Evolutionary conservation across 164 flowering plant species (phyloP).

Genomic region (Nymphaea colorata): DNA sequence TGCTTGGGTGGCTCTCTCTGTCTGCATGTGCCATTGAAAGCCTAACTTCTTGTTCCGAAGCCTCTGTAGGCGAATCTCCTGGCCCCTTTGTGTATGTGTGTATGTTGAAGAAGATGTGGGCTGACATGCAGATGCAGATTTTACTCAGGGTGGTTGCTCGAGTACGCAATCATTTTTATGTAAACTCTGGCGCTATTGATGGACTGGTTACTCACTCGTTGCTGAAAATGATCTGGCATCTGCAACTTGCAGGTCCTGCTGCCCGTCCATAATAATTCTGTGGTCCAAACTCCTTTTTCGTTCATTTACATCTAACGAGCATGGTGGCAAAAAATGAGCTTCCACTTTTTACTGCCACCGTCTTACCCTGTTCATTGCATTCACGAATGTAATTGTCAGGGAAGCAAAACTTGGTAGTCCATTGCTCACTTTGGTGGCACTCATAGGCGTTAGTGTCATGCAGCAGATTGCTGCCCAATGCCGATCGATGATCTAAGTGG

Average conservation of each 20-base stretch:
- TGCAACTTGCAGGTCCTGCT: background rate
- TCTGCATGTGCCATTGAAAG: background rate
- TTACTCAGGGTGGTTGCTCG: background rate
- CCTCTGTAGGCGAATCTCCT: background rate
- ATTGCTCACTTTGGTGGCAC: too few species aligned
- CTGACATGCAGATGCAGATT: background rate
- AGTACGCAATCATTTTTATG: background rate
- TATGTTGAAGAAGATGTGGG: background rate
- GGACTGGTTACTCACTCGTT: background rate
- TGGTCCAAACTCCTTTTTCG: background rate
- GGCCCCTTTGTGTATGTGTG: background rate
- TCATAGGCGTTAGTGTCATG: too few species aligned
- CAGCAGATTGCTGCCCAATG: too few species aligned
- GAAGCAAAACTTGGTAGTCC: too few species aligned
- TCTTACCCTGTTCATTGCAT: too few species aligned
- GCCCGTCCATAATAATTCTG: background rate
- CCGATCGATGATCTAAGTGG: too few species aligned
- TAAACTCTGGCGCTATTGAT: background rate
- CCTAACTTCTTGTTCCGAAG: background rate
- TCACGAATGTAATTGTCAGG: too few species aligned
- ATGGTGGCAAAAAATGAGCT: too few species aligned
- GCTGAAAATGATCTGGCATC: background rate
- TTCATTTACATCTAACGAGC: too few species aligned
- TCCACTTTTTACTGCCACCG: too few species aligned
- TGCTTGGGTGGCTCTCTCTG: background rate